These are phyloP conservation scores for Zymoseptoria tritici DNA, from an alignment of 2,329 filamentous ascomycete species.

Conservation along the genomic window DNA sequence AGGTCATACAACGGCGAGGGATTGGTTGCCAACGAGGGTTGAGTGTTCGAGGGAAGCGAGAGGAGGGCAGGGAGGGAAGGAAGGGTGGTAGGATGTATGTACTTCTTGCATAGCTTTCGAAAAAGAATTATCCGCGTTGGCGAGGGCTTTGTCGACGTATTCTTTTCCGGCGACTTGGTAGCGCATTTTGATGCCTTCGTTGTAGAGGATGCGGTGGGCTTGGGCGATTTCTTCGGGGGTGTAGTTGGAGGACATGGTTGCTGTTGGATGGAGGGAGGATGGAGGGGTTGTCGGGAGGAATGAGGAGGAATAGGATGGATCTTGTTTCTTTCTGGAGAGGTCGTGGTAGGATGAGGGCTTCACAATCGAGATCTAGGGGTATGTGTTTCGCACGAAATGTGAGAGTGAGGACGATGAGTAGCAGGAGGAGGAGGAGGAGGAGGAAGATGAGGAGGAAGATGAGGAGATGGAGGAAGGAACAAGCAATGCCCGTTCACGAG, in stretches of 20 bases:
- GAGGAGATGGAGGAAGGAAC: not conserved
- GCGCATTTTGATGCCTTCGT: slow-evolving; percentile 54
- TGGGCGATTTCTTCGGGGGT: slow-evolving; percentile 26
- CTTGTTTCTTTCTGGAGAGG: not conserved
- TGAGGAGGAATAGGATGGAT: not conserved
- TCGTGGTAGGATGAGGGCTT: not conserved
- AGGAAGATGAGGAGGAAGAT: not conserved
- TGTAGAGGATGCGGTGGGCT: slow-evolving; percentile 50
- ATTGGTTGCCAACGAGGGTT: not conserved
- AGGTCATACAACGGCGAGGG: not conserved
- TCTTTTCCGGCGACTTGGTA: slow-evolving; percentile 53
- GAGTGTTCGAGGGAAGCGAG: not conserved
- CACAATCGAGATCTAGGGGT: too few species aligned
- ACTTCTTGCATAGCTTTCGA: slow-evolving; percentile 54
- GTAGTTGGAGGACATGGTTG: slow-evolving; percentile 18
- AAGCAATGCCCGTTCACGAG: too few species aligned
- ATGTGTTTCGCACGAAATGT: too few species aligned
- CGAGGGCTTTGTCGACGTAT: slow-evolving; percentile 52
- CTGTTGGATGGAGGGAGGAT: not conserved
- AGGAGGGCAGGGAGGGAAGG: not conserved
- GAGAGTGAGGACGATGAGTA: not conserved
- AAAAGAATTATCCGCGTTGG: slow-evolving; percentile 53
- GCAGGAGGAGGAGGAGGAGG: not conserved
- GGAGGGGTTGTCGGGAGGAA: not conserved
- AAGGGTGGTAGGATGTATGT: not conserved